Evolutionary conservation across 257 asterid species (phyloP).

Genomic region (Verbena officinalis): DNA sequence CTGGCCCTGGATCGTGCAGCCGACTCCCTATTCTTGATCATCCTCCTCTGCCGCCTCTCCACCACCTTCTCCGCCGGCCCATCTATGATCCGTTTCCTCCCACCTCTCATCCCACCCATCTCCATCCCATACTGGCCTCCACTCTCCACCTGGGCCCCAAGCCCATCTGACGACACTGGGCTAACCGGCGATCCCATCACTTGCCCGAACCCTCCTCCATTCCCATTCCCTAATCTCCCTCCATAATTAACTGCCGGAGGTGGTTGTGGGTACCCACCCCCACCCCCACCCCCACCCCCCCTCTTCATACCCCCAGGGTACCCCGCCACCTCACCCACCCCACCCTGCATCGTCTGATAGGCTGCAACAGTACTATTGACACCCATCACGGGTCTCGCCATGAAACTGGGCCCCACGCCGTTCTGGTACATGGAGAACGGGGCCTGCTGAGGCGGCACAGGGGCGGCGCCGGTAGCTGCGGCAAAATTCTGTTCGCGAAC

Average conservation of each 20-base stretch:
- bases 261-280: slow-evolving; percentile 43
- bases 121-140: slow-evolving; percentile 58
- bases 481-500: slow-evolving; percentile 48
- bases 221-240: slow-evolving; percentile 57
- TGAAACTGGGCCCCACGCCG: slow-evolving; percentile 33
- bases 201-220: slow-evolving; percentile 57
- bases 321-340: slow-evolving; percentile 32
- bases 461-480: background rate
- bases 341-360: background rate
- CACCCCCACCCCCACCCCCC: slow-evolving; percentile 43
- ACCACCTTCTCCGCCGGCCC: slow-evolving; percentile 83
- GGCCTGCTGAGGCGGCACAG: slow-evolving; percentile 42
- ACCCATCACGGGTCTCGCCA: slow-evolving; percentile 41
- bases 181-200: slow-evolving; percentile 66
- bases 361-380: slow-evolving; percentile 16
- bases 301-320: slow-evolving; percentile 45
- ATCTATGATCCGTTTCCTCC: slow-evolving; percentile 57
- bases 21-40: slow-evolving; percentile 84
- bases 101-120: slow-evolving; percentile 40
- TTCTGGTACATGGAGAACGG: slow-evolving; percentile 45
- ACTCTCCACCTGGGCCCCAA: slow-evolving; percentile 43
- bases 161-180: slow-evolving; percentile 64
- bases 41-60: slow-evolving; percentile 79
- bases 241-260: slow-evolving; percentile 35
- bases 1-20: slow-evolving; percentile 91